Evolutionary conservation across 345 rosid genomes (phyloP).

Genomic region (Gossypium mustelinum): DNA sequence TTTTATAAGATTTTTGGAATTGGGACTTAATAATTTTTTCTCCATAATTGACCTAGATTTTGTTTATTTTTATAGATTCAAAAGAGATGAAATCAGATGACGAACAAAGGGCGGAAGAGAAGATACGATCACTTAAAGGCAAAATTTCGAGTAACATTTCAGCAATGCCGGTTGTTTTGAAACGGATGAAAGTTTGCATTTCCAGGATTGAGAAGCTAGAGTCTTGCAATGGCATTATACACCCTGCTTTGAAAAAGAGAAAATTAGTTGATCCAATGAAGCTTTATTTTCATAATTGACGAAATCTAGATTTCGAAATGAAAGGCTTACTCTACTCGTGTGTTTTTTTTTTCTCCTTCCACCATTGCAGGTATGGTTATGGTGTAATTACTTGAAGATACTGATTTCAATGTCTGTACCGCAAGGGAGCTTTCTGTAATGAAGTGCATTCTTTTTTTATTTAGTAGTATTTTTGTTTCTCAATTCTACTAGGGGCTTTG

Average conservation of each 20-base stretch:
- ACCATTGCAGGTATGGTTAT: not conserved
- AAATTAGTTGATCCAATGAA: slow-evolving; percentile 23
- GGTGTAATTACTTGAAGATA: not conserved
- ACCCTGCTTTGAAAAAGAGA: slow-evolving; percentile 45
- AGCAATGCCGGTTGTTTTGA: slow-evolving; percentile 40
- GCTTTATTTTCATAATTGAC: not conserved
- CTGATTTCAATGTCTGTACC: not conserved
- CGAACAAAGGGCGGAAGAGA: slow-evolving; percentile 36
- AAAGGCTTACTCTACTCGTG: not conserved
- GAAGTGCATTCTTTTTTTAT: not conserved
- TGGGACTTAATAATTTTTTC: not conserved
- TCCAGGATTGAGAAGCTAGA: slow-evolving; percentile 46
- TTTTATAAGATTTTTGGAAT: slow-evolving; percentile 19
- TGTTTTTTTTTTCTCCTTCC: not conserved
- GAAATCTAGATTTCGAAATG: not conserved
- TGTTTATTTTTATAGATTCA: slow-evolving; percentile 16
- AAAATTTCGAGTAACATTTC: slow-evolving; percentile 39
- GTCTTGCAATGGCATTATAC: slow-evolving; percentile 37
- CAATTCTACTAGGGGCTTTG: not conserved
- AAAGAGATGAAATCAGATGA: slow-evolving; percentile 20
- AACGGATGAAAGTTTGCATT: slow-evolving; percentile 56
- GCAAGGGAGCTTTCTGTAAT: not conserved
- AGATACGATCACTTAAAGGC: slow-evolving; percentile 37
- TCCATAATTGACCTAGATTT: not conserved
- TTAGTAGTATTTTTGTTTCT: not conserved